Conservation (phyloP, 2,329 filamentous ascomycete genomes). For the Sclerotinia trifoliorum region DNA sequence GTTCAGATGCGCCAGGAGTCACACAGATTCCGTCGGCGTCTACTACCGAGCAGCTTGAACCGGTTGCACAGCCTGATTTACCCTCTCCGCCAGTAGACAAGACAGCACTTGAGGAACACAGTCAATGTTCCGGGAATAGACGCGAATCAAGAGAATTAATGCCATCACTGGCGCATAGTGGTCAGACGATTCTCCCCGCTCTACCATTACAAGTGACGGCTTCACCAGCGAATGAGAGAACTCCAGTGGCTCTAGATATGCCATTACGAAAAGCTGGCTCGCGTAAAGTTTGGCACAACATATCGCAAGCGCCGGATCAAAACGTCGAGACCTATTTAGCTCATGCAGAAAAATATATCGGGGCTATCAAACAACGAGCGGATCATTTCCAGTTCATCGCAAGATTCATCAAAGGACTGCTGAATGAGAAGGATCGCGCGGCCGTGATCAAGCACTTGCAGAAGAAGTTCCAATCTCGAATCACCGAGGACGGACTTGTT, state of each 20-base stretch:
- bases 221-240: neutral
- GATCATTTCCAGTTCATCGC: constrained; percentile 10
- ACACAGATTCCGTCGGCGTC: neutral
- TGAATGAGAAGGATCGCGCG: neutral
- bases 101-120: neutral
- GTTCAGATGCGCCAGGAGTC: neutral
- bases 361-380: neutral
- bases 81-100: neutral
- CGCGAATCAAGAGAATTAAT: neutral
- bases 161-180: neutral
- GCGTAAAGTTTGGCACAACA: constrained; percentile 4
- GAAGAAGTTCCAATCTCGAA: constrained; percentile 6
- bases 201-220: neutral
- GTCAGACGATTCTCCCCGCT: neutral
- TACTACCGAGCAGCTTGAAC: neutral
- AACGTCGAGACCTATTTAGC: neutral
- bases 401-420: constrained; percentile 9
- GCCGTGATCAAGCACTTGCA: neutral
- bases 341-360: neutral
- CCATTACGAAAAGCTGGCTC: neutral
- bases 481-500: constrained; percentile 8
- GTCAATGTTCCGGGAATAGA: neutral
- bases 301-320: constrained; percentile 11
- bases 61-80: neutral
- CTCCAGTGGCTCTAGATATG: neutral